phyloP scores from a whole-genome alignment of 768 basidiomycete species.

The Trichaptum fuscoviolaceum region DNA sequence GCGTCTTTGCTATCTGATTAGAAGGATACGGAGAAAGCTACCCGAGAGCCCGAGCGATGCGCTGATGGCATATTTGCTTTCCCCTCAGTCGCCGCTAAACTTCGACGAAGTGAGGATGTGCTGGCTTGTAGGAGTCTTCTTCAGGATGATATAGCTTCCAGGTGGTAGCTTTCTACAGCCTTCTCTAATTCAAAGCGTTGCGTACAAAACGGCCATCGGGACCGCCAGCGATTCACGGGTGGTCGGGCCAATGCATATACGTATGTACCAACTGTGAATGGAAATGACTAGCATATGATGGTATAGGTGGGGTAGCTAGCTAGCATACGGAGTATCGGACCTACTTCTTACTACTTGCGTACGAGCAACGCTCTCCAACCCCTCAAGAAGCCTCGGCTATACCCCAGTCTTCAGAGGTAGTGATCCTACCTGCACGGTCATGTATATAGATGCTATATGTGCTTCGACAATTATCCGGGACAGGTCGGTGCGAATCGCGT shows the following conservation, averaged over 20 bases:
- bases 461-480: not conserved
- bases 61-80: not conserved
- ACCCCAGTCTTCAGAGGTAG: not conserved
- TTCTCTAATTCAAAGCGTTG: too few species aligned
- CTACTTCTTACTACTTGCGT: not conserved
- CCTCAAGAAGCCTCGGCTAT: too few species aligned
- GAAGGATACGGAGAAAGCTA: not conserved
- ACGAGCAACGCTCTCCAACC: not conserved
- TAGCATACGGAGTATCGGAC: not conserved
- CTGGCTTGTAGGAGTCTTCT: not conserved
- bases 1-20: not conserved
- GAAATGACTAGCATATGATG: not conserved
- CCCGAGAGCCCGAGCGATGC: not conserved
- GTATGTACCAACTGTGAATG: too few species aligned
- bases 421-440: not conserved
- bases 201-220: too few species aligned
- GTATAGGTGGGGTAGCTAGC: not conserved
- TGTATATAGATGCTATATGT: not conserved
- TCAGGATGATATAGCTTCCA: not conserved
- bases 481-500: not conserved
- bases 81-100: not conserved
- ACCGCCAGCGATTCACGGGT: not conserved
- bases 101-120: not conserved
- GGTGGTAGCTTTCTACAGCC: too few species aligned
- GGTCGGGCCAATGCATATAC: too few species aligned